Conservation (phyloP, 208 protist genomes). For the Plasmodiophora brassicae region DNA sequence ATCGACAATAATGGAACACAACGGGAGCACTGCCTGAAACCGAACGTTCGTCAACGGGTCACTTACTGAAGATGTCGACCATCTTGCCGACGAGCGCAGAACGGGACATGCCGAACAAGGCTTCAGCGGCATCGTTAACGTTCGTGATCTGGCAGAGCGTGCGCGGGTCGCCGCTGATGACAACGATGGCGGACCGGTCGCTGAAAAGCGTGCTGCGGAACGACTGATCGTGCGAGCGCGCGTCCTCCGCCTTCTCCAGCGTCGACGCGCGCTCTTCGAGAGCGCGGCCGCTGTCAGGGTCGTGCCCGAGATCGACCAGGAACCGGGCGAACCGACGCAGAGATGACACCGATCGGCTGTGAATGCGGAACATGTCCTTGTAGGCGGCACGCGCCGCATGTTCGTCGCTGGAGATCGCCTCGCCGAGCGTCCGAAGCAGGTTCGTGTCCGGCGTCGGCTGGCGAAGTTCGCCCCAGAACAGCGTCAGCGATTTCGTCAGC, state of each 20-base stretch:
- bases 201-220: background rate
- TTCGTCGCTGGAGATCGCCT: background rate
- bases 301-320: background rate
- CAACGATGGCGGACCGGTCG: background rate
- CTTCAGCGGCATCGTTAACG: background rate
- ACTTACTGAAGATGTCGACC: background rate
- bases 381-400: background rate
- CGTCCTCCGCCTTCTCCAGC: background rate
- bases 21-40: no score
- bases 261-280: background rate
- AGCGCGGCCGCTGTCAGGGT: background rate
- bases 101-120: background rate
- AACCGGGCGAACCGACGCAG: background rate
- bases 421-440: background rate
- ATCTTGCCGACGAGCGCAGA: background rate
- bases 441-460: background rate
- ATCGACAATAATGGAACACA: background rate
- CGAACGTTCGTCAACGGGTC: no score
- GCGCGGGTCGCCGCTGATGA: background rate
- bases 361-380: constrained; percentile 15
- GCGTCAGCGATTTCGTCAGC: background rate
- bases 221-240: background rate
- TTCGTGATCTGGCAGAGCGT: background rate
- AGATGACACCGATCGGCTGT: background rate
- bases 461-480: constrained; percentile 18